Evolutionary conservation across 768 basidiomycete species (phyloP), one percentile per base, ranked within the genome.

Genomic region (Naganishia randhawae): DNA sequence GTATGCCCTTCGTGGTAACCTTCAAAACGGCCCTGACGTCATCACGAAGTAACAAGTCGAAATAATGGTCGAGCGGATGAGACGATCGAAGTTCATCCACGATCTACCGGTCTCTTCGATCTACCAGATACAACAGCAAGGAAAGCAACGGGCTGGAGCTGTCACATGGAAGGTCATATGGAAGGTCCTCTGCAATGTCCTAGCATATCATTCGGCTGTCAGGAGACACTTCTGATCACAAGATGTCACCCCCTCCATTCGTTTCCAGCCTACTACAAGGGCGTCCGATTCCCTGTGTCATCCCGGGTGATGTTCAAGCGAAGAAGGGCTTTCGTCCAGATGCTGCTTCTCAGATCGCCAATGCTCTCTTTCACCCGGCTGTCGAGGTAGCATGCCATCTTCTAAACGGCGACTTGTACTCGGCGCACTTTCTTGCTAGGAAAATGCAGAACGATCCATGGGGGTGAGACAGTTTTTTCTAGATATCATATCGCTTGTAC

Each of bases 361-460:
- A 67, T 67, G 53, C 48, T 5, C 66, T 67, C 41, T 67, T 67
- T 19, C 66, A 67, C 29, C 66, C 66, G 3, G 66, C 66, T 33
- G 55, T 67, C 27, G 66, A 67, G 45, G 66, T 67, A 5, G 66
- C 53, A 11, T 55, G 53, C 9, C 66, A 67, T 27, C 48, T 67
- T 1, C 25, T 67, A 22, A 67, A 67, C 22, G 66, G 66, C 3
- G 66, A 67, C 22, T 29, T 67, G 22, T 67, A 67, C 35, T 67
- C 66, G 53, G 66, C 66, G 27, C 66, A 67, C 37, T 67, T 67
- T 33, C 50, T 67, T 29, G 66, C 54, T 7, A 31, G 66, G 32
- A 67, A 67, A 45, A 67, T 67, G 66, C 66, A 67, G 54, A 67
- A 67, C 42, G 66, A 67, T 57, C 66, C 53, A n/a, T 67, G 55